A percentile compares a stretch with the other conserved stretches of the same genome.
These are phyloP conservation scores for Penicillium sp. DNA, from an alignment of 2,329 filamentous ascomycete genomes.

Conservation along the genomic window DNA sequence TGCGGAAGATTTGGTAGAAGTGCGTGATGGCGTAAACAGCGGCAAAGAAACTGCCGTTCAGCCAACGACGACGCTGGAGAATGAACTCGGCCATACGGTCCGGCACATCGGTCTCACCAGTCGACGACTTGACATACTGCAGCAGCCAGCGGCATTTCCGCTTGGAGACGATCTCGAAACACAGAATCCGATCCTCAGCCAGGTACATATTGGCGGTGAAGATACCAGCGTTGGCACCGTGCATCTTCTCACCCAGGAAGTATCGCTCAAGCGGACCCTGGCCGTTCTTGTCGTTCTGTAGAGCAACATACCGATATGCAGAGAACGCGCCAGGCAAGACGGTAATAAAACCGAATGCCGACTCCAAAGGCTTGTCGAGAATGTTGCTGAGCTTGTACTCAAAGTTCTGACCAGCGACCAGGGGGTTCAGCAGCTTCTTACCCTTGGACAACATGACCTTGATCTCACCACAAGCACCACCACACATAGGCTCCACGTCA, in stretches of 20 bases:
- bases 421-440: slow-evolving; percentile 83
- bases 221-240: slow-evolving; percentile 85
- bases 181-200: slow-evolving; percentile 49
- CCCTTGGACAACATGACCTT: slow-evolving; percentile 91
- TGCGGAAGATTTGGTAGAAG: slow-evolving; percentile 93
- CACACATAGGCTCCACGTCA: slow-evolving; percentile 95
- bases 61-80: slow-evolving; percentile 89
- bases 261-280: slow-evolving; percentile 93
- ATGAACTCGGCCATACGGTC: slow-evolving; percentile 92
- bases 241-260: slow-evolving; percentile 93
- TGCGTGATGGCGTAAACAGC: slow-evolving; percentile 92
- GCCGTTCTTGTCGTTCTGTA: slow-evolving; percentile 95
- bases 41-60: slow-evolving; percentile 98
- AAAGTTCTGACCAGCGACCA: slow-evolving; percentile 96
- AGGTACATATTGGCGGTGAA: slow-evolving; percentile 80
- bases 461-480: slow-evolving; percentile 95
- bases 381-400: slow-evolving; percentile 99
- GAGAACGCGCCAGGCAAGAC: slow-evolving; percentile 96
- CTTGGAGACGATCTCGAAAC: slow-evolving; percentile 84
- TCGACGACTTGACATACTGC: slow-evolving; percentile 97
- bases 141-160: slow-evolving; percentile 96
- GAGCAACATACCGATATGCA: slow-evolving; percentile 89
- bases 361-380: slow-evolving; percentile 93
- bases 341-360: slow-evolving; percentile 94
- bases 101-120: slow-evolving; percentile 93